phyloP scores from a whole-genome alignment of 2,329 filamentous ascomycete genomes.

The Pyrenophora seminiperda region DNA sequence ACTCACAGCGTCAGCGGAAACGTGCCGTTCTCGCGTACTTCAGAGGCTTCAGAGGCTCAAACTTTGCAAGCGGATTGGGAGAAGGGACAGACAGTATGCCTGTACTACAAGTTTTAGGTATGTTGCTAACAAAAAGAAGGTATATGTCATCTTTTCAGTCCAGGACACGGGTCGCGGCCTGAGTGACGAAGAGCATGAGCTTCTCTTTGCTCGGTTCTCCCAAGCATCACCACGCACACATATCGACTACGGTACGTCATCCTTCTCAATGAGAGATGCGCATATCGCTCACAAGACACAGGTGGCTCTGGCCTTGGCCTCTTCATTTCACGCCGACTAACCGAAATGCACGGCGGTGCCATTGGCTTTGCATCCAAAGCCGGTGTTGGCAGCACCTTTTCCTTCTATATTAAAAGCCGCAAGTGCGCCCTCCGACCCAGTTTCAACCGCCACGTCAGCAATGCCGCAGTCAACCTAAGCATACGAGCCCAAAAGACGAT shows the following conservation, averaged over 20 bases:
- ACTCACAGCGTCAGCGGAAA: constrained; percentile 36
- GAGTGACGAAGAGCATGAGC: constrained; percentile 43
- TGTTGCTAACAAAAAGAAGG: constrained; percentile 15
- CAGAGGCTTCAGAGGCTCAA: constrained; percentile 17
- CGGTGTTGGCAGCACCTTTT: constrained; percentile 38
- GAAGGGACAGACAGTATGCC: constrained; percentile 25
- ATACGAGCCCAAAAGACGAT: constrained; percentile 18
- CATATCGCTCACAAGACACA: neutral
- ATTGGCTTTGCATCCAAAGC: constrained; percentile 35
- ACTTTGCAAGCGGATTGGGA: constrained; percentile 43
- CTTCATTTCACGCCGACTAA: constrained; percentile 38
- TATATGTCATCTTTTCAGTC: constrained; percentile 48
- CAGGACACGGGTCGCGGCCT: constrained; percentile 50
- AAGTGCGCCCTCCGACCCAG: constrained; percentile 8
- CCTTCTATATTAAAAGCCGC: constrained; percentile 40
- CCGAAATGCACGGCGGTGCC: constrained; percentile 39
- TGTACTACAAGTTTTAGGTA: neutral
- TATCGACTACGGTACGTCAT: constrained; percentile 38
- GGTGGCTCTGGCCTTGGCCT: constrained; percentile 41
- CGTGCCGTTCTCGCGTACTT: constrained; percentile 18
- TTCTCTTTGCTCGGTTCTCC: constrained; percentile 41
- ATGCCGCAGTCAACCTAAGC: constrained; percentile 11
- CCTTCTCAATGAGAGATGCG: fast-evolving
- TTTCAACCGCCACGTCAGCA: constrained; percentile 11
- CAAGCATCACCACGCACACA: constrained; percentile 43